phyloP scores from a whole-genome alignment of 2,329 filamentous ascomycete genomes.

The Nigrograna mackinnonii region DNA sequence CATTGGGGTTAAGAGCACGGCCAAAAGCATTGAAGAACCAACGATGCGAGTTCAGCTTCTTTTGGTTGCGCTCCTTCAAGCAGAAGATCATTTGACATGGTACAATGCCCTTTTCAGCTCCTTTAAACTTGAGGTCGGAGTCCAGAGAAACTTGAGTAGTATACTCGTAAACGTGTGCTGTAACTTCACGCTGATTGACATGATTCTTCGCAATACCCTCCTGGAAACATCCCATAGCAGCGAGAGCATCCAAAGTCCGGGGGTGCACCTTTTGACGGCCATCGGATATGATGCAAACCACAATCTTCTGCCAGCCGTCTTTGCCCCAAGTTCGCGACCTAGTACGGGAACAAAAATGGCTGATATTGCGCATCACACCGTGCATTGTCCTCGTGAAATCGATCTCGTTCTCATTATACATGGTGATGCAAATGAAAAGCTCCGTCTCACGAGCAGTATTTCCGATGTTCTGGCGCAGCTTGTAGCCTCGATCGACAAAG shows the following conservation, averaged over 20 bases:
- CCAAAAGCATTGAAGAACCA: slow-evolving; percentile 99
- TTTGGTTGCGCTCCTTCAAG: slow-evolving; percentile 94
- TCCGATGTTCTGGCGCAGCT: slow-evolving; percentile 88
- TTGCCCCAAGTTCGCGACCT: slow-evolving; percentile 97
- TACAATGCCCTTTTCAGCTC: slow-evolving; percentile 97
- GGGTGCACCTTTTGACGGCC: slow-evolving; percentile 93
- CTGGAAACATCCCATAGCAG: slow-evolving; percentile 97
- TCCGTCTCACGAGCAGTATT: slow-evolving; percentile 86
- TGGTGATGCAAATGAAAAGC: slow-evolving; percentile 94
- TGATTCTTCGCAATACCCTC: slow-evolving; percentile 98
- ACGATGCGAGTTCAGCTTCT: slow-evolving; percentile 96
- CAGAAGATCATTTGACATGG: slow-evolving; percentile 99
- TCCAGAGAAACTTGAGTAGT: slow-evolving; percentile 97
- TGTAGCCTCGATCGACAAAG: slow-evolving; percentile 86
- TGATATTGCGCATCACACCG: slow-evolving; percentile 97
- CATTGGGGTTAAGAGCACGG: slow-evolving; percentile 87
- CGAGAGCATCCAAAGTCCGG: slow-evolving; percentile 88
- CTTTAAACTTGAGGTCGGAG: slow-evolving; percentile 96
- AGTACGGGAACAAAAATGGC: slow-evolving; percentile 90
- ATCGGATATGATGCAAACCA: slow-evolving; percentile 95
- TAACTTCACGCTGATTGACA: slow-evolving; percentile 94
- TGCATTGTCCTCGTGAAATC: slow-evolving; percentile 98
- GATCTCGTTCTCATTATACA: slow-evolving; percentile 99
- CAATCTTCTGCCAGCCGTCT: slow-evolving; percentile 97
- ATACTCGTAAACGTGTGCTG: slow-evolving; percentile 97